These are phyloP conservation scores for Crataegus laevigata DNA, from an alignment of 306 rosid genomes.

Conservation along the genomic window DNA sequence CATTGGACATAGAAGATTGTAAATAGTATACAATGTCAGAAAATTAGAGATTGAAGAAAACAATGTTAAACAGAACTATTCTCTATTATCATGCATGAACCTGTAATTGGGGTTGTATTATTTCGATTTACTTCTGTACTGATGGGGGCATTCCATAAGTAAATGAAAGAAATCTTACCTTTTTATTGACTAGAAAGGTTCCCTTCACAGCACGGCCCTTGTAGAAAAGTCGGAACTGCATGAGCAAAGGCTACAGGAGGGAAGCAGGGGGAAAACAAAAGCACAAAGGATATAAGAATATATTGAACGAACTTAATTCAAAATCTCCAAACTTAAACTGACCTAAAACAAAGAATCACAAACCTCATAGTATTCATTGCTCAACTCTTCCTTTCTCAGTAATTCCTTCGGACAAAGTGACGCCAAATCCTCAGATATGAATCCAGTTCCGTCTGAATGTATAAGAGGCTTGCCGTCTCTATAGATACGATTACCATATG, in stretches of 20 bases:
- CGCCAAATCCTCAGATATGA: slow-evolving; percentile 75
- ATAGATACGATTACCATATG: slow-evolving; percentile 16
- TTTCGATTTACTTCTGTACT: neutral
- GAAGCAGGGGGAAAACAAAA: neutral
- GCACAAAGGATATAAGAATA: slow-evolving; percentile 18
- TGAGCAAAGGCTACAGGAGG: slow-evolving; percentile 56
- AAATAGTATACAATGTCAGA: neutral
- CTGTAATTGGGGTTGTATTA: neutral
- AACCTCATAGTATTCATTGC: slow-evolving; percentile 31
- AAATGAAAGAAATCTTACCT: slow-evolving; percentile 29
- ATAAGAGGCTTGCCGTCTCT: slow-evolving; percentile 41
- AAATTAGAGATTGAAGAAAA: neutral
- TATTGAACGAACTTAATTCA: neutral
- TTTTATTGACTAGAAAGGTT: slow-evolving; percentile 57
- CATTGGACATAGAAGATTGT: neutral
- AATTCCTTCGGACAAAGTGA: slow-evolving; percentile 43
- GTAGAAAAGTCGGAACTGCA: slow-evolving; percentile 69
- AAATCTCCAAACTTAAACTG: neutral
- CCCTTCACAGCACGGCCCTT: slow-evolving; percentile 69
- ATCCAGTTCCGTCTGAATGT: slow-evolving; percentile 90
- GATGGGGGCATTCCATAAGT: neutral
- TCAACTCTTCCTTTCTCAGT: slow-evolving; percentile 20
- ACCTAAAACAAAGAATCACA: neutral
- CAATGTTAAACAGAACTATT: neutral
- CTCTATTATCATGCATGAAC: neutral